These are phyloP conservation scores for Mucor circinelloides DNA, from an alignment of 371 early-diverging fungal genomes.

Conservation along the genomic window DNA sequence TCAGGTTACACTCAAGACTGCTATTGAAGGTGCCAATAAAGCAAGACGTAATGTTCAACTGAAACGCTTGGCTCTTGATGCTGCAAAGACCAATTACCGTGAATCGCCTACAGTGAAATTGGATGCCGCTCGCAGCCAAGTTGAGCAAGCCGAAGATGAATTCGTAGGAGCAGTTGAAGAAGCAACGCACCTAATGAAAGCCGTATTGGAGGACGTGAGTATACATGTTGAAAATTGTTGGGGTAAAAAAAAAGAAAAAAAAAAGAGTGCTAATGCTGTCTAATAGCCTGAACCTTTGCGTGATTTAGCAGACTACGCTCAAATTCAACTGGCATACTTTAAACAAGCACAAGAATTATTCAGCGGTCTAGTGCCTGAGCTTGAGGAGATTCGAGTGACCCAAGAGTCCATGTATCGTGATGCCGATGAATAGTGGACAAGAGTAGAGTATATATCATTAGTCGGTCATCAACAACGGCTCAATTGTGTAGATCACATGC, in stretches of 20 bases:
- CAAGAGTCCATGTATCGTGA: constrained; percentile 85
- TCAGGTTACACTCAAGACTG: constrained; percentile 66
- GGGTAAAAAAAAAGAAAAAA: background rate
- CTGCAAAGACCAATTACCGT: constrained; percentile 72
- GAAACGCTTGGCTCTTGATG: constrained; percentile 82
- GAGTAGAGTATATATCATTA: background rate
- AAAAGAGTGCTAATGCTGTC: background rate
- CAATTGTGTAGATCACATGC: background rate
- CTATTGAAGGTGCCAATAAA: constrained; percentile 80
- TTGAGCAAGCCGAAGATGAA: constrained; percentile 90
- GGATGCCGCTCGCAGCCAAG: constrained; percentile 75
- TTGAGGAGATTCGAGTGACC: constrained; percentile 90
- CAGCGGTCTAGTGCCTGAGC: constrained; percentile 82
- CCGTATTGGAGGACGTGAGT: constrained; percentile 80
- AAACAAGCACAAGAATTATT: constrained; percentile 80
- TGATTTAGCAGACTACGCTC: constrained; percentile 81
- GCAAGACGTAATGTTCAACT: constrained; percentile 81
- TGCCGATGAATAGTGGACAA: constrained; percentile 10
- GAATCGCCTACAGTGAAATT: constrained; percentile 63
- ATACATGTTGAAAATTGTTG: background rate
- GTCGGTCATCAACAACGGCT: constrained; percentile 9
- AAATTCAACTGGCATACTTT: constrained; percentile 86
- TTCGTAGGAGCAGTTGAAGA: constrained; percentile 93
- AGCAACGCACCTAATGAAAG: constrained; percentile 88
- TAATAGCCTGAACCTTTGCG: constrained; percentile 81